These are phyloP conservation scores for Camellia oleifera DNA, from an alignment of 179 eudicot species.

Conservation along the genomic window DNA sequence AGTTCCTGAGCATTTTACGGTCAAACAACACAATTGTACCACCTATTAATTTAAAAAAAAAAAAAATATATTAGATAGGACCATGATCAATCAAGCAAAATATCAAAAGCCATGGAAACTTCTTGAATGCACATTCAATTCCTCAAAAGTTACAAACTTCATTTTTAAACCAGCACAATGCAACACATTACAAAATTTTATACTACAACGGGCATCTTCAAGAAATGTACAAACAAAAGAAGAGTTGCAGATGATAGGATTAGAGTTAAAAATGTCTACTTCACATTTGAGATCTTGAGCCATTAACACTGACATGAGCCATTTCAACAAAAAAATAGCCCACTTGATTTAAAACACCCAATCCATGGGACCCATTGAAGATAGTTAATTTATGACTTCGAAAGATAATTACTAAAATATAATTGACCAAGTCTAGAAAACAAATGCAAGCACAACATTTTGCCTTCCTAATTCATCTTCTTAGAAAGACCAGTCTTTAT, in stretches of 20 bases:
- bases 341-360: neutral
- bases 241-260: neutral
- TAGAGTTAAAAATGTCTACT: neutral
- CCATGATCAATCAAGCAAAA: neutral
- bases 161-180: neutral
- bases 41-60: slow-evolving; percentile 36
- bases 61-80: slow-evolving; percentile 9
- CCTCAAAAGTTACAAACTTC: neutral
- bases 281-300: neutral
- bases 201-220: neutral
- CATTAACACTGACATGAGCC: neutral
- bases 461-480: neutral
- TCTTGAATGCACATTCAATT: neutral
- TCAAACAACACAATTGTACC: slow-evolving; percentile 82
- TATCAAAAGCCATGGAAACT: neutral
- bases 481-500: neutral
- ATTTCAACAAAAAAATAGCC: neutral
- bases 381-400: neutral
- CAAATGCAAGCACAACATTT: neutral
- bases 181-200: neutral
- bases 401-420: neutral
- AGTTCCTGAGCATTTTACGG: slow-evolving; percentile 88
- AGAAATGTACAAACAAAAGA: neutral
- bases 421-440: neutral
- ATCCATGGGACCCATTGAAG: neutral